Conservation (phyloP, 2,329 filamentous ascomycete genomes). For the Colletotrichum tamarilloi region DNA sequence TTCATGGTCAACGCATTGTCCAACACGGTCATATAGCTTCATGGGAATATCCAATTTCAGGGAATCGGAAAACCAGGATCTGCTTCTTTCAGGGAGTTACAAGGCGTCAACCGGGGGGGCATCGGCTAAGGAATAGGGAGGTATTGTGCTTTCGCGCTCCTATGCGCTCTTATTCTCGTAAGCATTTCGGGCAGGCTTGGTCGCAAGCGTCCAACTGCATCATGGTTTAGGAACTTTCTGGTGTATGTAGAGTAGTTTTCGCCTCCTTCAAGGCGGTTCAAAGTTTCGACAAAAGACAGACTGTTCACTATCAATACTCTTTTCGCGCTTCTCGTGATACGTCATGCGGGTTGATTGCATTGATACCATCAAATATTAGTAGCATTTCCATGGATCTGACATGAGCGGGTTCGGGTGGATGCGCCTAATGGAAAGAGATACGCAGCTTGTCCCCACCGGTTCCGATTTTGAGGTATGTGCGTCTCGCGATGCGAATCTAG, state of each 20-base stretch:
- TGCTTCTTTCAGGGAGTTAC: slow-evolving; percentile 16
- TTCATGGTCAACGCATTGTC: background rate
- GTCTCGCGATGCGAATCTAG: background rate
- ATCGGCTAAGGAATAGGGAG: background rate
- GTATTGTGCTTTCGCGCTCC: background rate
- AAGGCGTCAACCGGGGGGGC: background rate
- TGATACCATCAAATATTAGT: background rate
- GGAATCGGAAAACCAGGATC: slow-evolving; percentile 7
- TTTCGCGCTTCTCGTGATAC: background rate
- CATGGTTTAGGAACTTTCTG: slow-evolving; percentile 4
- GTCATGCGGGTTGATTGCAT: background rate
- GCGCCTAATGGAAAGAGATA: background rate
- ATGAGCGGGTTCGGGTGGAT: background rate
- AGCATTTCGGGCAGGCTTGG: slow-evolving; percentile 10
- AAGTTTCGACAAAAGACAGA: background rate
- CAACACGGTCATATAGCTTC: background rate
- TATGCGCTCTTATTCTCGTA: slow-evolving; percentile 6
- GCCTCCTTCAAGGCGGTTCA: background rate
- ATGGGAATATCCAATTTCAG: slow-evolving; percentile 4
- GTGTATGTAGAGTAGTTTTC: slow-evolving; percentile 12
- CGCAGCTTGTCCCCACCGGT: background rate
- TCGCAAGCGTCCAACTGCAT: slow-evolving; percentile 1
- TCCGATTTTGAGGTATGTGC: background rate
- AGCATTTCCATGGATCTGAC: background rate
- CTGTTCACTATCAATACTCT: background rate